Evolutionary conservation across 1,284 basidiomycete species (phyloP), one percentile per base, ranked within the genome.

Genomic region (Cryptococcus maquisensis): DNA sequence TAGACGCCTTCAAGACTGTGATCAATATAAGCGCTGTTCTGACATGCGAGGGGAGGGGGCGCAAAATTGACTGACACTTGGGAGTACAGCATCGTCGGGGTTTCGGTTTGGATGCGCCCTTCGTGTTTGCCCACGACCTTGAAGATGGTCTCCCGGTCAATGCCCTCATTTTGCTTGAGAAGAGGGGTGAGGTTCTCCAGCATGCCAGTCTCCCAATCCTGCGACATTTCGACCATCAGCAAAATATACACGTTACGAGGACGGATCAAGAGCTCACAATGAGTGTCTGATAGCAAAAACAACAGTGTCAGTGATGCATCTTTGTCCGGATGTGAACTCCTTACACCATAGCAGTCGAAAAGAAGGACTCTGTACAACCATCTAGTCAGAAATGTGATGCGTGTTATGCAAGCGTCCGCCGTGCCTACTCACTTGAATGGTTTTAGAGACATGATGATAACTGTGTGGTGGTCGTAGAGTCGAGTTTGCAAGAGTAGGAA

Each of bases 191-290:
- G 52, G n/a, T 55, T 52, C 39, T 62, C 54, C 18, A 53, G 55
- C 59, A 66, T 65, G 18, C 69, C 69, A 24, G 46, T 41, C 47
- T 69, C 67, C 67, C 67, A 69, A 47, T 71, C 61, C 52, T 57
- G n/a, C 15, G 18, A 7, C 28, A 18, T 18, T n/a, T 16, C 36
- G 24, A 3, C 10, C 3, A 32, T 48, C 32, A 48, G 36, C 47
- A 40, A n/a, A 40, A 16, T 8, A 21, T 8, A 40, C 20, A 15
- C 20, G 20, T 40, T 16, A 10, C 39, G 26, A 35, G 21, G 13
- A 23, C 28, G 28, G 6, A 6, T 10, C 18, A 9, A 18, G 13
- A 3, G 43, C 53, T 24, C 47, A 54, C 52, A 21, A 54, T 44
- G n/a, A 54, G 36, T 5, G 47, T 54, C 53, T 54, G 20, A 32